Evolutionary conservation across 768 basidiomycete genomes (phyloP).

Genomic region (Leucocoprinus birnbaumii): DNA sequence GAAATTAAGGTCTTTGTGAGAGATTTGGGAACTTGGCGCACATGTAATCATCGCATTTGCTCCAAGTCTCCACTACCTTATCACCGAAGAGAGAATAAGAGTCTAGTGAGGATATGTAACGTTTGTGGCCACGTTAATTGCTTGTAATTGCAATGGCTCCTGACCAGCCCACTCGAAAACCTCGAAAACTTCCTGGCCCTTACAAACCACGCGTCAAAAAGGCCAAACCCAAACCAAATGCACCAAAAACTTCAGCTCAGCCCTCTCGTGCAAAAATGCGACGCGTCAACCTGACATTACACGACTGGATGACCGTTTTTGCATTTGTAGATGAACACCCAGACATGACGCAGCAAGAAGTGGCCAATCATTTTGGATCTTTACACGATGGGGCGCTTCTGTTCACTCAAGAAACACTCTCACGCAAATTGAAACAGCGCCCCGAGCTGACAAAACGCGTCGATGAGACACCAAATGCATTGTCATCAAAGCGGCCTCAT

Average conservation of each 20-base stretch:
- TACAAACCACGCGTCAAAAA: too few species aligned
- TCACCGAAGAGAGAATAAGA: too few species aligned
- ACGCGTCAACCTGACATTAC: slow-evolving; percentile 16
- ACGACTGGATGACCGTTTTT: slow-evolving; percentile 22
- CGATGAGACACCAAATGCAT: slow-evolving; percentile 19
- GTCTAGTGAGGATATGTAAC: too few species aligned
- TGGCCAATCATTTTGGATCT: slow-evolving; percentile 16
- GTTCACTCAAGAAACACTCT: slow-evolving; percentile 12
- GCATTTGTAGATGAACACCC: slow-evolving; percentile 17
- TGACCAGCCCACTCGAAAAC: too few species aligned
- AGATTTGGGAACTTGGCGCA: too few species aligned
- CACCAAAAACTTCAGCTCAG: background rate
- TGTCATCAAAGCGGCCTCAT: slow-evolving; percentile 14
- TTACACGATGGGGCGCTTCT: slow-evolving; percentile 11
- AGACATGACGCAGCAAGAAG: slow-evolving; percentile 15
- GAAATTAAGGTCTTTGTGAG: too few species aligned
- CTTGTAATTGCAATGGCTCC: too few species aligned
- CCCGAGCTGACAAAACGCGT: slow-evolving; percentile 11
- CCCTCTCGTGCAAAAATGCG: background rate
- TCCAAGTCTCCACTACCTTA: too few species aligned
- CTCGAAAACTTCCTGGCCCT: too few species aligned
- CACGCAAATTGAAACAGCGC: background rate
- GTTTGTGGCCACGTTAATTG: too few species aligned
- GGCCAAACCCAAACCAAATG: background rate
- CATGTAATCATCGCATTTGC: too few species aligned